Evolutionary conservation across 1,284 basidiomycete genomes (phyloP).

Genomic region (Serendipita sp.): DNA sequence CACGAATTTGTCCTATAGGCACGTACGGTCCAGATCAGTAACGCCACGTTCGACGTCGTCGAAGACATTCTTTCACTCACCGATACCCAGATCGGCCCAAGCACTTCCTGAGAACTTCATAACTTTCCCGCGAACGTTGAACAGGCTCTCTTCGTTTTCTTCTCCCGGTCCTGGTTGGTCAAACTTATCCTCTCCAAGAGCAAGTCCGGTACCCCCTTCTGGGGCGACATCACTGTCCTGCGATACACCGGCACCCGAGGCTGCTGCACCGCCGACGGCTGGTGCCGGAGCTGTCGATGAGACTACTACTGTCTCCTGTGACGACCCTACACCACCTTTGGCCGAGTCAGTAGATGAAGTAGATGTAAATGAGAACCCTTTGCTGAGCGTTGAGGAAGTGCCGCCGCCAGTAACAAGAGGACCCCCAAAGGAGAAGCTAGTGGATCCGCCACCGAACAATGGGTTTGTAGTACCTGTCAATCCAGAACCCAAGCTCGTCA

Average conservation of each 20-base stretch:
- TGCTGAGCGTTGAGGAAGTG: neutral
- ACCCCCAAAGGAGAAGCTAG: neutral
- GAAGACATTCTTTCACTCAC: conserved; percentile 25
- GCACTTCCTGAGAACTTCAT: conserved; percentile 17
- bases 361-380: neutral
- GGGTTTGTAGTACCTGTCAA: neutral
- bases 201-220: conserved; percentile 19
- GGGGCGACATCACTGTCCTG: conserved; percentile 4
- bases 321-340: neutral
- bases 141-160: conserved; percentile 62
- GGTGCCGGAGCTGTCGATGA: neutral
- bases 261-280: neutral
- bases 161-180: conserved; percentile 30
- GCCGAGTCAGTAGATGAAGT: neutral
- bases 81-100: conserved; percentile 52
- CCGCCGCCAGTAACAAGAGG: neutral
- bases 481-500: neutral
- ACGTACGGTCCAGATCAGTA: neutral
- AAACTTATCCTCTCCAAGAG: conserved; percentile 9
- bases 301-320: neutral
- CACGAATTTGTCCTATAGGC: conserved; percentile 39
- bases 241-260: neutral
- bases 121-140: conserved; percentile 48
- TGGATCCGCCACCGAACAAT: neutral
- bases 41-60: conserved; percentile 1